phyloP scores from a whole-genome alignment of 257 asterid genomes.

The Ocimum tenuiflorum region DNA sequence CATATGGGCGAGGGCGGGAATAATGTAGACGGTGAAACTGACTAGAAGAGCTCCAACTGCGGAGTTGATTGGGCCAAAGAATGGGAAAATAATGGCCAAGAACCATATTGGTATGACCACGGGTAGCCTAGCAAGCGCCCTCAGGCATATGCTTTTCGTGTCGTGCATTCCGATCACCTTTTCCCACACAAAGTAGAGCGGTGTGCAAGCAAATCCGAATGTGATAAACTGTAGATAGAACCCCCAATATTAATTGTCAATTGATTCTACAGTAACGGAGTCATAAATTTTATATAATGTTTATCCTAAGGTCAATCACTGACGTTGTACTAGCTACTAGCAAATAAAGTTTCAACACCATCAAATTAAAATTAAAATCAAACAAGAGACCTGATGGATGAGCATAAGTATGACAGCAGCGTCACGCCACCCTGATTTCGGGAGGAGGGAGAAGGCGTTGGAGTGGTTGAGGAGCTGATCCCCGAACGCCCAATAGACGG shows the following conservation, averaged over 20 bases:
- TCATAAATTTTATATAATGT: too few species aligned
- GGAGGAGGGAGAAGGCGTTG: conserved; percentile 84
- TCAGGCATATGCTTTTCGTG: conserved; percentile 65
- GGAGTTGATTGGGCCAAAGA: conserved; percentile 88
- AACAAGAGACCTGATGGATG: conserved; percentile 61
- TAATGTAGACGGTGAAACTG: conserved; percentile 88
- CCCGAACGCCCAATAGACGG: conserved; percentile 95
- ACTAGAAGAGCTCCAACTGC: conserved; percentile 93
- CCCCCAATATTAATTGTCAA: too few species aligned
- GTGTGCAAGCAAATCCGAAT: conserved; percentile 90
- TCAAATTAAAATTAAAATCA: too few species aligned
- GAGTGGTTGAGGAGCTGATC: conserved; percentile 73
- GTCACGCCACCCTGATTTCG: conserved; percentile 61
- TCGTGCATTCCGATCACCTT: conserved; percentile 93
- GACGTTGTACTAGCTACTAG: too few species aligned
- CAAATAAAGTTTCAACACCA: too few species aligned
- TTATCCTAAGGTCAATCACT: too few species aligned
- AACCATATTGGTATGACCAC: conserved; percentile 95
- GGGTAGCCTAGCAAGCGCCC: conserved; percentile 84
- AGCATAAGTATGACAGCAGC: conserved; percentile 89
- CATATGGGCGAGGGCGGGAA: conserved; percentile 89
- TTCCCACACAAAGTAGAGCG: conserved; percentile 95
- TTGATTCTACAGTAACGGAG: too few species aligned
- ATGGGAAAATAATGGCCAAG: conserved; percentile 88
- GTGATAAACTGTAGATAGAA: conserved; percentile 61